Conservation (phyloP, 495 filamentous ascomycete genomes). For the Terfezia claveryi region DNA sequence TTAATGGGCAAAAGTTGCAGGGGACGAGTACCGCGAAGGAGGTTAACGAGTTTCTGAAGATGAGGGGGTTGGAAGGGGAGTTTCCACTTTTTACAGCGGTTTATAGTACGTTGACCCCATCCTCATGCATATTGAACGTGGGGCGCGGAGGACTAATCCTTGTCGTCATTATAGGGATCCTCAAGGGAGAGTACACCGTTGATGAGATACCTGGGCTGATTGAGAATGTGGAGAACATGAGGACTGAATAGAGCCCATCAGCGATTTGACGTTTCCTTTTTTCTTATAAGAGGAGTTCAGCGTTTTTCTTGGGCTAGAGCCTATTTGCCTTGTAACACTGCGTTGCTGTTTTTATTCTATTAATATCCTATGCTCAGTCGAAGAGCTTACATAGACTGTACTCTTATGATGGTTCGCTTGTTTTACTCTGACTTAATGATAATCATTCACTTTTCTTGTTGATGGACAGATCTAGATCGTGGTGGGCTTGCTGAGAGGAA, state of each 20-base stretch:
- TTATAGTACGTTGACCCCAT: conserved; percentile 25
- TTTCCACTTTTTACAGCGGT: conserved; percentile 86
- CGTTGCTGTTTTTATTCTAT: too few species aligned
- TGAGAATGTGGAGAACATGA: background rate
- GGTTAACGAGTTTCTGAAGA: conserved; percentile 69
- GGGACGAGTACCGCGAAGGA: conserved; percentile 80
- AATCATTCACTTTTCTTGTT: too few species aligned
- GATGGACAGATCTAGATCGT: too few species aligned
- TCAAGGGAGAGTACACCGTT: background rate
- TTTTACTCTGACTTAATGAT: too few species aligned
- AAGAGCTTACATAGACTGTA: too few species aligned
- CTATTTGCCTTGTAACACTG: too few species aligned
- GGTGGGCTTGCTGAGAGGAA: too few species aligned
- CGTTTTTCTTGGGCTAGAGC: too few species aligned
- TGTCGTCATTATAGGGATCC: background rate
- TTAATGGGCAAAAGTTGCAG: conserved; percentile 95
- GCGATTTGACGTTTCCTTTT: too few species aligned
- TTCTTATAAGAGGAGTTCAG: too few species aligned
- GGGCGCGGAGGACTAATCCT: background rate
- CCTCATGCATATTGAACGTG: background rate
- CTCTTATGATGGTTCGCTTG: too few species aligned
- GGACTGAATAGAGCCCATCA: background rate
- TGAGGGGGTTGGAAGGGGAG: conserved; percentile 49
- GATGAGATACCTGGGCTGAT: background rate
- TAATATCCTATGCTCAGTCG: too few species aligned